Conservation (phyloP, 768 basidiomycete species). For the Russula brevipes region DNA sequence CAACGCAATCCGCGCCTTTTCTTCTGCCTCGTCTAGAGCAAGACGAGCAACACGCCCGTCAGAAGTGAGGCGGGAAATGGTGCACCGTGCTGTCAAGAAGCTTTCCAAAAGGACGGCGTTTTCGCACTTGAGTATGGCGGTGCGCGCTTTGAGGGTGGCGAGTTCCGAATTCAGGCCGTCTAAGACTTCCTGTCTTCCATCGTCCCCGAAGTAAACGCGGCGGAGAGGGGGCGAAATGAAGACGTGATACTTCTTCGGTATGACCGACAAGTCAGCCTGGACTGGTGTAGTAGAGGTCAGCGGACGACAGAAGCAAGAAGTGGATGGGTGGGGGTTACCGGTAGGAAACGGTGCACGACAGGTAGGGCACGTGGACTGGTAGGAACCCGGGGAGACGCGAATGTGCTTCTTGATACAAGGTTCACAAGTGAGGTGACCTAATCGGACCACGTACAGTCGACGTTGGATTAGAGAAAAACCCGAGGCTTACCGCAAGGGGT, state of each 20-base stretch:
- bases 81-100: too few relatives aligned
- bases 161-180: slow-evolving; percentile 7
- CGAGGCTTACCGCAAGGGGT: slow-evolving; percentile 21
- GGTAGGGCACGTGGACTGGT: slow-evolving; percentile 17
- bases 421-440: slow-evolving; percentile 22
- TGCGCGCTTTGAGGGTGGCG: not conserved
- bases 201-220: slow-evolving; percentile 16
- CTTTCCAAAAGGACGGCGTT: too few relatives aligned
- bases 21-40: too few relatives aligned
- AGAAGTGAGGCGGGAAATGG: too few relatives aligned
- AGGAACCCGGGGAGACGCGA: not conserved
- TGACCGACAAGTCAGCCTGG: slow-evolving; percentile 1
- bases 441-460: too few relatives aligned
- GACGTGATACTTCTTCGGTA: slow-evolving; percentile 20
- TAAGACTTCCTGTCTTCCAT: not conserved
- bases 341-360: slow-evolving; percentile 19
- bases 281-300: slow-evolving; percentile 1
- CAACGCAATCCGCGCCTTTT: too few relatives aligned
- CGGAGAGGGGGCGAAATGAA: slow-evolving; percentile 14
- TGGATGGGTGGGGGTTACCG: not conserved
- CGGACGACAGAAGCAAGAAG: not conserved
- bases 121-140: slow-evolving; percentile 4
- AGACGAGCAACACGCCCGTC: too few relatives aligned
- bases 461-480: too few relatives aligned
- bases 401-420: slow-evolving; percentile 10